Evolutionary conservation across 2,329 filamentous ascomycete species (phyloP), one percentile per base, ranked within the genome.

Genomic region (Tolypocladium nubicola): DNA sequence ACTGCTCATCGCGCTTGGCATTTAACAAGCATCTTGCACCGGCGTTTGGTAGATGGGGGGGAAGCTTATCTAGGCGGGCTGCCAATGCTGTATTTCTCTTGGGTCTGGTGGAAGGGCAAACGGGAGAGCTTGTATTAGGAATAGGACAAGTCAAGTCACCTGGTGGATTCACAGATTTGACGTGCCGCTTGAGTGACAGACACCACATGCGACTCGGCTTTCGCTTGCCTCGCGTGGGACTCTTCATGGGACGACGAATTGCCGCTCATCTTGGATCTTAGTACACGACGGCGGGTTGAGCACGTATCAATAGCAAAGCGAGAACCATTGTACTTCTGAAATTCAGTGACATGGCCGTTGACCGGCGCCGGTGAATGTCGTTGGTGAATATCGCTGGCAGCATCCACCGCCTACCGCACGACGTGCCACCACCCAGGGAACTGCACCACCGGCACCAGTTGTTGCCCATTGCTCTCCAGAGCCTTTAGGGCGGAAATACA

Each of bases 11-110:
- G 26, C 30, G n/a, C 26, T 19, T 54, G 52, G 52, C 30, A 49
- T 30, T 23, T 43, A 37, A 35, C 39, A 43, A 50, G 52, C 56
- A 54, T 57, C 14, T 54, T 19, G 52, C 39, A 47, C n/a, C 45
- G 49, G 55, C 55, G 55, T 56, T 53, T 45, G 38, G 55, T 57
- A 54, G 56, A 52, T n/a, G 26, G 52, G 23, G 7, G 5, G 52
- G 35, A n/a, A 38, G 33, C 39, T 50, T 16, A 35, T 55, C 41
- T 45, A 52, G 47, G 47, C 47, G 47, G 52, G 52, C 38, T 43
- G 52, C 52, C 52, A 41, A 21, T 33, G 30, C 52, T 54, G 21
- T 54, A 41, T 33, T 40, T 43, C 19, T 41, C 52, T 21, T 35
- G 52, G 37, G 47, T 37, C 30, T 26, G 30, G 33, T 37, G 47